Percentiles rank a stretch among this genome's conserved stretches.
These are phyloP conservation scores for Arachnomyces sp. DNA, from an alignment of 2,329 filamentous ascomycete species.

Conservation along the genomic window DNA sequence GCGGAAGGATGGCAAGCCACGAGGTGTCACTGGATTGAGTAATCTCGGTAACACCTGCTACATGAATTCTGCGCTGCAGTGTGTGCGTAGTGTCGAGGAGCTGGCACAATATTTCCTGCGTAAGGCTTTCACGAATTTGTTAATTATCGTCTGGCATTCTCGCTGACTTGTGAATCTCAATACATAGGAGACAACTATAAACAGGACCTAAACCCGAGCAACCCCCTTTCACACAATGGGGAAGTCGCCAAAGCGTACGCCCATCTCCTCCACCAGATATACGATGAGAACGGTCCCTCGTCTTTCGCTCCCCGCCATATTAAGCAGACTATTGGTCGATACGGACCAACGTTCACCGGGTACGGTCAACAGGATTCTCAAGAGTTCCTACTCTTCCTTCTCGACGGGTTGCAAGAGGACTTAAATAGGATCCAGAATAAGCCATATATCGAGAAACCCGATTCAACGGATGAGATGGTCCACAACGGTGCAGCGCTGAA, in stretches of 20 bases:
- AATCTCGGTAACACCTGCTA: constrained; percentile 98
- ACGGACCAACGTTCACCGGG: constrained; percentile 78
- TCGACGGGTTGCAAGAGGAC: constrained; percentile 92
- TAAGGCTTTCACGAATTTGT: constrained; percentile 20
- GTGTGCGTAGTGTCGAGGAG: constrained; percentile 86
- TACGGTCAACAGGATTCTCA: constrained; percentile 97
- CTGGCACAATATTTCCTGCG: constrained; percentile 81
- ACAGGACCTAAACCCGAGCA: constrained; percentile 72
- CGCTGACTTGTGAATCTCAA: constrained; percentile 15
- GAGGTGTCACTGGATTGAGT: constrained; percentile 72
- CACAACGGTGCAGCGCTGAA: constrained; percentile 70
- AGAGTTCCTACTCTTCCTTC: constrained; percentile 88
- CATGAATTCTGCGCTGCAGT: constrained; percentile 97
- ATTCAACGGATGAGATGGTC: constrained; percentile 95
- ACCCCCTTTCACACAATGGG: constrained; percentile 77
- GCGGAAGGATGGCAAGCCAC: constrained; percentile 58
- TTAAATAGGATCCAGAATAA: constrained; percentile 90
- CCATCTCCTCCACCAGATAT: constrained; percentile 66
- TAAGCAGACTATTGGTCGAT: constrained; percentile 71
- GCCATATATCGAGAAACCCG: constrained; percentile 93
- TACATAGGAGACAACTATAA: constrained; percentile 55
- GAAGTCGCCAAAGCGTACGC: constrained; percentile 80
- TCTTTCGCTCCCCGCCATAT: constrained; percentile 72
- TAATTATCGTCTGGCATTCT: not conserved
- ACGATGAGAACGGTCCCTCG: constrained; percentile 56